phyloP scores from a whole-genome alignment of 2,329 filamentous ascomycete genomes.

The Cladophialophora chaetospira region DNA sequence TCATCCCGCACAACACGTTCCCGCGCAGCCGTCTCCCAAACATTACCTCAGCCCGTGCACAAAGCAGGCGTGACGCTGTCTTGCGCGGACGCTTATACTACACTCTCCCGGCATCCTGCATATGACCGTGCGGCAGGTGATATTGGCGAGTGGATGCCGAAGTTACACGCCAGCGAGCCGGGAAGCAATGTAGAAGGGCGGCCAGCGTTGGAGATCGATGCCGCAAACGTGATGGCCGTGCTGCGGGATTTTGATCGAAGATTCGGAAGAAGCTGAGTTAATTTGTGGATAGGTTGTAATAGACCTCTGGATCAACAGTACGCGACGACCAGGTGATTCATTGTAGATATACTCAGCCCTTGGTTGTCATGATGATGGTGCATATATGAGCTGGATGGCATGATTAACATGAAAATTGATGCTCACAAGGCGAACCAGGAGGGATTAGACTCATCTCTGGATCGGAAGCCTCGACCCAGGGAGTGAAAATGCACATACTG shows the following conservation, averaged over 20 bases:
- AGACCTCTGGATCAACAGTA: too few species aligned
- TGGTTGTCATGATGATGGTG: too few species aligned
- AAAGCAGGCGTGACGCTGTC: slow-evolving; percentile 61
- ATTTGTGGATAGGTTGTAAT: too few species aligned
- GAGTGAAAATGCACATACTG: too few species aligned
- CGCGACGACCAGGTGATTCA: too few species aligned
- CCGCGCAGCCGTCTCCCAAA: slow-evolving; percentile 29
- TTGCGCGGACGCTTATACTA: slow-evolving; percentile 78
- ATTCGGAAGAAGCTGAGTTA: slow-evolving; percentile 58
- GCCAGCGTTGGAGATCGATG: slow-evolving; percentile 74
- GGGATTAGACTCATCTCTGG: too few species aligned
- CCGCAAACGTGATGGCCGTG: slow-evolving; percentile 83
- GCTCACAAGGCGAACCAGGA: too few species aligned
- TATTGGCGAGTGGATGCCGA: slow-evolving; percentile 73
- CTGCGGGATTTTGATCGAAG: slow-evolving; percentile 77
- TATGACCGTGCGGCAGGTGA: slow-evolving; percentile 74
- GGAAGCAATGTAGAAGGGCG: slow-evolving; percentile 35
- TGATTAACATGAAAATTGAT: too few species aligned
- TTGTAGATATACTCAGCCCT: too few species aligned
- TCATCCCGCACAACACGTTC: slow-evolving; percentile 29
- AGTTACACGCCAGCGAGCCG: slow-evolving; percentile 61
- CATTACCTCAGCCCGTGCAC: slow-evolving; percentile 36
- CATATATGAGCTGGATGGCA: too few species aligned
- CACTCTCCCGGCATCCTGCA: slow-evolving; percentile 72
- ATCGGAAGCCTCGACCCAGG: too few species aligned